Evolutionary conservation across 2,329 filamentous ascomycete species (phyloP).

Genomic region (Aureobasidium sp.): DNA sequence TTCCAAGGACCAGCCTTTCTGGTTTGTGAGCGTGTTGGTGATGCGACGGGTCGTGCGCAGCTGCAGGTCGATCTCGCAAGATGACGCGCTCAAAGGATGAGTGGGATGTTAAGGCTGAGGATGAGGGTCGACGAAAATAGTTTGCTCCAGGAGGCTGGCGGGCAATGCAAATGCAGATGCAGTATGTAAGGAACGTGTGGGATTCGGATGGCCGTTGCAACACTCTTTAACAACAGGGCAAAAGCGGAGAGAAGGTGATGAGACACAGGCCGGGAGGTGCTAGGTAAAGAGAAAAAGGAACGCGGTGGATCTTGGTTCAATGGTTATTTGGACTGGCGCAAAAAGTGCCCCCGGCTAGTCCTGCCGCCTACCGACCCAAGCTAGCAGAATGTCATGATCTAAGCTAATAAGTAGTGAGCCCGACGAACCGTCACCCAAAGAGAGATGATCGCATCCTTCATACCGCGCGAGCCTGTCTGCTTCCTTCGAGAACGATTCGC

Average conservation of each 20-base stretch:
- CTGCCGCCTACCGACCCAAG: neutral
- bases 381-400: neutral
- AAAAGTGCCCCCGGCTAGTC: constrained; percentile 1
- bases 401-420: neutral
- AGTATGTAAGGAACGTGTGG: neutral
- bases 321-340: neutral
- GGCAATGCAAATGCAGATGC: neutral
- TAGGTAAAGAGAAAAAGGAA: constrained; percentile 1
- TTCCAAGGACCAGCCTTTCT: constrained; percentile 9
- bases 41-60: neutral
- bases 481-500: constrained; percentile 3
- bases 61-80: neutral
- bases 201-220: neutral
- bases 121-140: constrained; percentile 5
- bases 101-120: neutral
- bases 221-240: neutral
- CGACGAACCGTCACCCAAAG: neutral
- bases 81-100: neutral
- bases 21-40: neutral
- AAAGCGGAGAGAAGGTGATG: neutral
- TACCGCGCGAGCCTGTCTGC: neutral
- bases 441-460: neutral
- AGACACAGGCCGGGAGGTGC: neutral
- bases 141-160: neutral
- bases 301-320: neutral